These are phyloP conservation scores for Pseudozyma pruni DNA, from an alignment of 1,284 basidiomycete species.

Conservation along the genomic window DNA sequence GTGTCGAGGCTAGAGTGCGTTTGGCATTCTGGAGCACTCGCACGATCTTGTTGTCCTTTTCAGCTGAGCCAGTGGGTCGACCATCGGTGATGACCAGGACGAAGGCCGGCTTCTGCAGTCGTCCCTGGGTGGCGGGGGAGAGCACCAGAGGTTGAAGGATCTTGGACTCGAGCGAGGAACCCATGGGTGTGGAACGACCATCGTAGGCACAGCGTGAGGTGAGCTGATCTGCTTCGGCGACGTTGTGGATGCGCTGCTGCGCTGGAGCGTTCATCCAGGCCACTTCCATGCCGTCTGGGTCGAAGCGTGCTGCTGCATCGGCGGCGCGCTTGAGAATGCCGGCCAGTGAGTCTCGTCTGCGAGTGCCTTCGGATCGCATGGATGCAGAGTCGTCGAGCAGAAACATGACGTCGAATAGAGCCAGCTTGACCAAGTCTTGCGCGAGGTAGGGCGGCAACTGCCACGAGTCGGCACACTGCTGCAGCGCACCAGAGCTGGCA, in stretches of 20 bases:
- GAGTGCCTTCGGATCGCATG: conserved; percentile 44
- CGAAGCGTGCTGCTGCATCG: conserved; percentile 55
- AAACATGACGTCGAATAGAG: conserved; percentile 61
- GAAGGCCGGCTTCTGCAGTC: conserved; percentile 49
- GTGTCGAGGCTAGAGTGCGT: conserved; percentile 14
- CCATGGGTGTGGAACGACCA: conserved; percentile 55
- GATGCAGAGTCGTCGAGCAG: conserved; percentile 56
- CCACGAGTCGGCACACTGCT: conserved; percentile 53
- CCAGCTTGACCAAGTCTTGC: conserved; percentile 59
- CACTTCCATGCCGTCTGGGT: conserved; percentile 57
- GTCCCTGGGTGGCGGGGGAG: conserved; percentile 19
- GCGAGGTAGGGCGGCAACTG: conserved; percentile 57
- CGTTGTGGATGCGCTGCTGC: conserved; percentile 42
- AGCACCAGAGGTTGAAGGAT: conserved; percentile 48
- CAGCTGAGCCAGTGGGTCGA: conserved; percentile 48
- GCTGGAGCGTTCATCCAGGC: conserved; percentile 52
- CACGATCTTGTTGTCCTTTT: conserved; percentile 49
- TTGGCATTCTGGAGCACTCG: conserved; percentile 50
- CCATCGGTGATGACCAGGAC: conserved; percentile 58
- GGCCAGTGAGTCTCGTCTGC: conserved; percentile 38
- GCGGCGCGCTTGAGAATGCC: conserved; percentile 52
- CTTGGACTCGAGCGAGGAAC: conserved; percentile 41
- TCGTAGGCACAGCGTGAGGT: conserved; percentile 42
- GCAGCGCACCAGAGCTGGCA: conserved; percentile 46
- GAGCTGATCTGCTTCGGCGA: conserved; percentile 43